Percentiles rank a stretch among this genome's conserved stretches.
Evolutionary conservation across 768 basidiomycete species (phyloP).

Genomic region (Leucocoprinus birnbaumii): DNA sequence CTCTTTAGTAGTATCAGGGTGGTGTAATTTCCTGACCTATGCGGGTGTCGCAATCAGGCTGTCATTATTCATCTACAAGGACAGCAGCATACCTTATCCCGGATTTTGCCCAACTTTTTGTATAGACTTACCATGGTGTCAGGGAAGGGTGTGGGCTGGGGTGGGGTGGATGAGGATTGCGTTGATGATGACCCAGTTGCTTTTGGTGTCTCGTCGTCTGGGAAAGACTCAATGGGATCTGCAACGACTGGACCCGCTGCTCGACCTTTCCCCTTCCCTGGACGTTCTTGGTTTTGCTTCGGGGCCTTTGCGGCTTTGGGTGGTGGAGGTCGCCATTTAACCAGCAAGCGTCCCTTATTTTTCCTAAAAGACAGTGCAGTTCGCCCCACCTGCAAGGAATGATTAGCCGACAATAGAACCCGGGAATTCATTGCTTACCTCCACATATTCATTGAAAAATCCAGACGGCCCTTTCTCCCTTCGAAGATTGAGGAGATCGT

Average conservation of each 20-base stretch:
- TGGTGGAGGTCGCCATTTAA: slow-evolving; percentile 12
- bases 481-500: slow-evolving; percentile 48
- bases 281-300: background rate
- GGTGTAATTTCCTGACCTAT: slow-evolving; percentile 7
- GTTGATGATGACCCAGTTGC: background rate
- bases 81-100: background rate
- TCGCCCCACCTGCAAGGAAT: background rate
- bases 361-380: background rate
- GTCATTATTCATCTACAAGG: background rate
- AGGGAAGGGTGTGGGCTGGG: background rate
- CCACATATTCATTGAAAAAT: slow-evolving; percentile 50
- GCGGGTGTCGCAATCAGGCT: background rate
- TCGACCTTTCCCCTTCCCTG: slow-evolving; percentile 3
- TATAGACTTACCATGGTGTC: slow-evolving; percentile 1
- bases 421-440: slow-evolving; percentile 37
- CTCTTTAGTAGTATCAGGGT: no score
- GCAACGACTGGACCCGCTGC: background rate
- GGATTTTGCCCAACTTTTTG: background rate
- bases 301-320: background rate
- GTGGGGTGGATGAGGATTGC: background rate
- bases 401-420: background rate
- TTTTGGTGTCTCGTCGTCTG: slow-evolving; percentile 1
- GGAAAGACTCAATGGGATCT: slow-evolving; percentile 9
- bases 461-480: slow-evolving; percentile 36
- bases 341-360: background rate